These are phyloP conservation scores for Mallotus repandus DNA, from an alignment of 441 rosid species.

Conservation along the genomic window DNA sequence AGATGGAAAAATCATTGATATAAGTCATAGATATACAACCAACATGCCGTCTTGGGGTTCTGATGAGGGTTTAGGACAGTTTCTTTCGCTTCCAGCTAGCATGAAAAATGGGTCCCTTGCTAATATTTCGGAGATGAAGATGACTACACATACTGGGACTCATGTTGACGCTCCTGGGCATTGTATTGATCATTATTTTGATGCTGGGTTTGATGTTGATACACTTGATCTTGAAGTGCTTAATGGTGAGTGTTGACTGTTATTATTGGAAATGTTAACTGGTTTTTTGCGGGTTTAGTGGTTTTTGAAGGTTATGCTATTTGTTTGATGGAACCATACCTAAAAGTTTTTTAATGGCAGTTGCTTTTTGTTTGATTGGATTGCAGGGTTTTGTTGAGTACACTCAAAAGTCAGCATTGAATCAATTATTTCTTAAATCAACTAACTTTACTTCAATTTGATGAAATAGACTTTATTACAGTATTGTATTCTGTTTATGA, in stretches of 20 bases:
- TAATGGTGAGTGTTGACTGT: constrained; percentile 16
- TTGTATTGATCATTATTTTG: constrained; percentile 48
- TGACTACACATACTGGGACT: constrained; percentile 53
- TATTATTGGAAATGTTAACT: not conserved
- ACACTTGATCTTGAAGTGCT: constrained; percentile 54
- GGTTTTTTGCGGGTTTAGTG: not conserved
- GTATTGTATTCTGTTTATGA: not conserved
- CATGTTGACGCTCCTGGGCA: constrained; percentile 70
- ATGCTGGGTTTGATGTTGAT: constrained; percentile 59
- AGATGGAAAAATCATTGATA: constrained; percentile 44
- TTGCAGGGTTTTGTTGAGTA: not conserved
- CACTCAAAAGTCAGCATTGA: no score
- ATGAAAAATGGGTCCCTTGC: constrained; percentile 51
- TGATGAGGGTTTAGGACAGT: constrained; percentile 42
- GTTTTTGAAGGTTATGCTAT: not conserved
- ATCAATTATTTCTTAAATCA: not conserved
- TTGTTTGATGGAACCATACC: constrained; percentile 3
- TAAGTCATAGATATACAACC: constrained; percentile 37
- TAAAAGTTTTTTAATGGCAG: no score
- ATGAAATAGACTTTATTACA: not conserved
- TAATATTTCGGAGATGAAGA: constrained; percentile 43
- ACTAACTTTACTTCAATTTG: not conserved
- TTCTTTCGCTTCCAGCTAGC: constrained; percentile 46
- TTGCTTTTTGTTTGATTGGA: not conserved
- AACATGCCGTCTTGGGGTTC: constrained; percentile 41